phyloP scores from a whole-genome alignment of 129 eudicot genomes.

The Calendula officinalis region DNA sequence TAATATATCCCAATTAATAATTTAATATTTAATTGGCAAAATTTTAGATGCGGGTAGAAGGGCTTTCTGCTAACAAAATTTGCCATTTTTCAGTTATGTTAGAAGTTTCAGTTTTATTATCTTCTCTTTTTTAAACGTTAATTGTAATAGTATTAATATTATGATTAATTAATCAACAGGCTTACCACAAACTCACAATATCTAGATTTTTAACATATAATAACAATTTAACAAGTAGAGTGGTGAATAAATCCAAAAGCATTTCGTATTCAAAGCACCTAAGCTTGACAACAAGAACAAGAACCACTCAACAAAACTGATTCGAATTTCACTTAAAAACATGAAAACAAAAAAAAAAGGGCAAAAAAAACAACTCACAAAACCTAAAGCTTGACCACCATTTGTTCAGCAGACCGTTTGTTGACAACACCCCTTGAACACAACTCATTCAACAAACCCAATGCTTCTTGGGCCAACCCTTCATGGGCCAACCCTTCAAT shows the following conservation, averaged over 20 bases:
- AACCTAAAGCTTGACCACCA: constrained; percentile 49
- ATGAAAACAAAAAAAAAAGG: constrained; percentile 2
- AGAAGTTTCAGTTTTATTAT: constrained; percentile 38
- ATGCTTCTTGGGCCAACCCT: constrained; percentile 67
- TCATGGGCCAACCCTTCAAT: constrained; percentile 79
- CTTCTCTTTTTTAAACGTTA: not conserved
- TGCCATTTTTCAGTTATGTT: constrained; percentile 77
- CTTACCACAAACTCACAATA: too few relatives aligned
- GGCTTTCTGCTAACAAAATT: constrained; percentile 73
- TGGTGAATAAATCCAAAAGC: too few relatives aligned
- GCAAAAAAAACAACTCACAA: not conserved
- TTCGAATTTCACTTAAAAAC: not conserved
- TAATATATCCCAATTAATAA: not conserved
- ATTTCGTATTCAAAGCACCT: not conserved
- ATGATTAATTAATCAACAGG: constrained; percentile 36
- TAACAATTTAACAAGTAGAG: not conserved
- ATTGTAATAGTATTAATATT: constrained; percentile 7
- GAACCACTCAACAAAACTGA: not conserved
- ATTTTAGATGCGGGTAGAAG: constrained; percentile 95
- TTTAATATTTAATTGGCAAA: too few relatives aligned
- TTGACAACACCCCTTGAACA: constrained; percentile 68
- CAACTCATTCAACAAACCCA: constrained; percentile 62
- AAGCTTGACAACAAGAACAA: not conserved
- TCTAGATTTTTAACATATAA: too few relatives aligned
- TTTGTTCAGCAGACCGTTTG: constrained; percentile 60